These are phyloP conservation scores for Alloteropsis semialata DNA, from an alignment of 176 grass and related monocot species.

Conservation along the genomic window DNA sequence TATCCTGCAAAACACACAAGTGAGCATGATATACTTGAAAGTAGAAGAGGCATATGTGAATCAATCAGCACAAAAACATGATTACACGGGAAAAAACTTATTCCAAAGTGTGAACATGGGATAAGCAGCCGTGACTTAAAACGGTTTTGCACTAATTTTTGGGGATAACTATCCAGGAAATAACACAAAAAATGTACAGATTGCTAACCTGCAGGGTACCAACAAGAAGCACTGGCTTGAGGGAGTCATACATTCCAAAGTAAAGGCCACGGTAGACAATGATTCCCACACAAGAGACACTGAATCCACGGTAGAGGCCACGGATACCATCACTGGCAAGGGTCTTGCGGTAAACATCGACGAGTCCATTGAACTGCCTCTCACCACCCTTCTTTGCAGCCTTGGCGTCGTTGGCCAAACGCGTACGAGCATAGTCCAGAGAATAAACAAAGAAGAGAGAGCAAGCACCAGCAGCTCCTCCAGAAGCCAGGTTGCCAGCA, in stretches of 20 bases:
- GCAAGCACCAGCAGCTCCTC: conserved; percentile 67
- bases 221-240: conserved; percentile 62
- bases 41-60: not conserved
- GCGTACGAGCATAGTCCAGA: conserved; percentile 58
- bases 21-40: not conserved
- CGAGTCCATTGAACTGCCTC: conserved; percentile 61
- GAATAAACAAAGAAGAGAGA: conserved; percentile 67
- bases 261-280: conserved; percentile 68
- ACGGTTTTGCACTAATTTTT: not conserved
- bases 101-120: not conserved
- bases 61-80: not conserved
- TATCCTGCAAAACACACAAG: conserved; percentile 39
- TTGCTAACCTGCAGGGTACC: conserved; percentile 48
- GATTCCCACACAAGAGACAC: conserved; percentile 62
- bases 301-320: conserved; percentile 66
- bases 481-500: conserved; percentile 61
- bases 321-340: conserved; percentile 44
- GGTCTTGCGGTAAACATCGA: conserved; percentile 66
- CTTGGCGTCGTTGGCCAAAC: conserved; percentile 66
- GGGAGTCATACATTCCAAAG: conserved; percentile 67
- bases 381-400: conserved; percentile 57
- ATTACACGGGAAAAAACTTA: not conserved
- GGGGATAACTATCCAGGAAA: not conserved
- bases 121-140: not conserved
- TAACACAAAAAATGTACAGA: not conserved